Base-by-base conservation (phyloP, 768 basidiomycete genomes). In the Agrocybe chaxingu region DNA sequence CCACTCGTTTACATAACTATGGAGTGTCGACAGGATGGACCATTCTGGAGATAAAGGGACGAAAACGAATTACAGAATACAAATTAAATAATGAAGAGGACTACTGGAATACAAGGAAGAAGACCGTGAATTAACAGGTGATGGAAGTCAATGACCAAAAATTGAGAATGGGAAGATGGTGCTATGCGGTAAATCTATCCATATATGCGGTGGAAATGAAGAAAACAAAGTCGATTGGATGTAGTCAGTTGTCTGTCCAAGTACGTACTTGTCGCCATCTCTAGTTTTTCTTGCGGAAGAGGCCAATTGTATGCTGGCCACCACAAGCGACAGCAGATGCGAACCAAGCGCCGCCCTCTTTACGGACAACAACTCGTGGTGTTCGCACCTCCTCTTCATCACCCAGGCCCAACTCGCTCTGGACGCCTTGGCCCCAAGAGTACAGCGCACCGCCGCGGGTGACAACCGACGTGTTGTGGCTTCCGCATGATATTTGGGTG, bases 391-490 rank as follows among this genome's bases (percentile, higher is more conserved):
- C 81, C 47, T 77, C 77, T 42, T 74, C 78, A 47, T 80, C 80
- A 29, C 77, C 77, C 34, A 80, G 76, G 9, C 87, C 89, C 13
- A 91, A 74, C 62, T 91, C 89, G 44, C 88, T 82, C 57, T 87
- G 85, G 4, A 80, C 75, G n/a, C 86, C 87, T 53, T 85, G 82
- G 44, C 89, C 89, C 89, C 89, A 91, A 31, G 80, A 71, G 59
- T 85, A 89, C 56, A 90, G 65, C 2, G 85, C 82, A 32, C 88
- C 89, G 38, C 71, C 81, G 52, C 69, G 61, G 4, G 87, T 87
- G 42, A 88, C 72, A 7, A 83, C 89, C 60, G 87, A 75, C 55
- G 84, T 89, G 62, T 85, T 87, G 64, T 87, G 86, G 30, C 75
- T 74, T 5, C 87, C 89, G n/a, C 74, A 79, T 1, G 85, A 78